Base-by-base conservation (phyloP, 2,329 filamentous ascomycete species). In the Trichoderma semiorbis region DNA sequence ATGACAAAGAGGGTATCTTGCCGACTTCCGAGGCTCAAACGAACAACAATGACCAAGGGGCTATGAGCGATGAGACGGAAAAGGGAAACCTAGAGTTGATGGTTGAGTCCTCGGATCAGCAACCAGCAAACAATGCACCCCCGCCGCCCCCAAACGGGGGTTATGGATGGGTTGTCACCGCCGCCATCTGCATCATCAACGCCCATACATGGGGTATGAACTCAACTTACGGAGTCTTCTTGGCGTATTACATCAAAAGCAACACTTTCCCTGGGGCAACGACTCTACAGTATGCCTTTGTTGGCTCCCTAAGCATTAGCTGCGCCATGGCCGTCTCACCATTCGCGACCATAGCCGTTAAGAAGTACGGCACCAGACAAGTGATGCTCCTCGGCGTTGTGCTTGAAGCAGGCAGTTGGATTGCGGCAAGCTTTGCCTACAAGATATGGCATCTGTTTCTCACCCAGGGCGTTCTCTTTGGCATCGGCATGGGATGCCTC, bases 161-260 rank as follows among this genome's bases (percentile, higher is more conserved):
- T 16, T 91, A 91, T 74, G 84, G 83, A 34, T 85, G 83, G 84
- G 78, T 85, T 3, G 83, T 81, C 73, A 81, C 80, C 3, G 76
- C 76, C 14, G 80, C 79, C 71, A 79, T 81, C 21, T 78, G 79
- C 36, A 73, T 88, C 73, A 86, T 92, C 71, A 92, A 92, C 77
- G 88, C 86, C 8, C 91, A 93, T 77, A 93, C 91, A 1, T 94
- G 92, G 92, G 92, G 92, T 8, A 82, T 94, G 73, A 94, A 93
- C 78, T 80, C 80, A 36, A 81, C 76, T 72, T 82, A 82, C 60
- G 79, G 79, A 53, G 85, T 89, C 43, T 90, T 89, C 75, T 82
- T 89, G 5, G 87, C 87, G 5, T 84, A 88, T 75, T 89, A 88
- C 72, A 82, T 89, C 18, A 83, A 85, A 21, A 87, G 86, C 63